Evolutionary conservation across 441 rosid species (phyloP).

Genomic region (Populus trichocarpa): DNA sequence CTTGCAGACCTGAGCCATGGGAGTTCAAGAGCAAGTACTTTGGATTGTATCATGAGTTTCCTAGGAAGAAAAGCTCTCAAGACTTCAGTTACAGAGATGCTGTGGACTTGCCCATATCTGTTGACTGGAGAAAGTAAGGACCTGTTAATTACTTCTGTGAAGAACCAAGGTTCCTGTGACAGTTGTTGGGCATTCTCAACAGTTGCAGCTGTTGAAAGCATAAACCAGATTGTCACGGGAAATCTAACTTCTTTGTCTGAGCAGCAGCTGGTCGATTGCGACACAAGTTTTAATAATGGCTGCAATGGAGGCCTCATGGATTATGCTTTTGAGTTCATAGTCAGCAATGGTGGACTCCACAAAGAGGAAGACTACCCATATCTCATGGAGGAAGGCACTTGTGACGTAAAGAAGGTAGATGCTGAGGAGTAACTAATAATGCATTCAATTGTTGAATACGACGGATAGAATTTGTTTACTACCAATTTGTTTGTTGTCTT

Average conservation of each 20-base stretch:
- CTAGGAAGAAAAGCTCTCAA: conserved; percentile 6
- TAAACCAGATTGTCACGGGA: conserved; percentile 71
- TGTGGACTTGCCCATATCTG: conserved; percentile 47
- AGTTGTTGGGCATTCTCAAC: conserved; percentile 93
- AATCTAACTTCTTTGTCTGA: conserved; percentile 68
- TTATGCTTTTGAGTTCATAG: conserved; percentile 63
- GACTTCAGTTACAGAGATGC: conserved; percentile 28
- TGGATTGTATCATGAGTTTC: conserved; percentile 41
- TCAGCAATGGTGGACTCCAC: conserved; percentile 62
- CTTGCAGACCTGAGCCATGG: conserved; percentile 67
- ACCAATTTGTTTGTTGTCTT: not conserved
- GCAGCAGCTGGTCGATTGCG: conserved; percentile 83
- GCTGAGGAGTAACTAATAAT: conserved; percentile 27
- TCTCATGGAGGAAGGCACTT: conserved; percentile 72
- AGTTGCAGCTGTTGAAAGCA: conserved; percentile 84
- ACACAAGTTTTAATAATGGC: conserved; percentile 54
- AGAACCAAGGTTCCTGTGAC: conserved; percentile 82
- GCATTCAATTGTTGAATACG: not conserved
- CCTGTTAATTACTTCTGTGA: conserved; percentile 64
- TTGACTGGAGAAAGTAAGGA: conserved; percentile 86
- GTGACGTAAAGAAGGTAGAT: conserved; percentile 50
- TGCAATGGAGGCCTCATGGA: conserved; percentile 92
- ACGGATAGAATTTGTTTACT: not conserved
- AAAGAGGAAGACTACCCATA: conserved; percentile 81
- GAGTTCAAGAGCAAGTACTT: conserved; percentile 59